Percentiles rank a stretch among this genome's conserved stretches.
Conservation (phyloP, 768 basidiomycete genomes). For the Panaeolus cyanescens region DNA sequence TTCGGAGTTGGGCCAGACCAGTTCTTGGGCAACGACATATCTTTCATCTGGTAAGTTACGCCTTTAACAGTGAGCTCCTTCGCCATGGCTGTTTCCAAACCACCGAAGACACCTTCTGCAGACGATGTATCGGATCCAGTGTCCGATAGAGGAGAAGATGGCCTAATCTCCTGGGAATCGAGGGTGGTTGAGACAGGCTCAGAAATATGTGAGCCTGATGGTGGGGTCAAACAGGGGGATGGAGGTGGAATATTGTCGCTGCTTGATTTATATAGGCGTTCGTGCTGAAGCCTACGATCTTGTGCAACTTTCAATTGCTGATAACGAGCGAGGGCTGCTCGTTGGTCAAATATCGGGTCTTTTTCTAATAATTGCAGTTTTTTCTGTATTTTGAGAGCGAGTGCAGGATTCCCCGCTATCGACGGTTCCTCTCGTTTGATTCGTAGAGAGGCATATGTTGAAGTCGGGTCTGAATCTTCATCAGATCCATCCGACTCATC, state of each 20-base stretch:
- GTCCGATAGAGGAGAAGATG: slow-evolving; percentile 17
- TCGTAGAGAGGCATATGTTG: slow-evolving; percentile 64
- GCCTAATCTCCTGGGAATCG: background rate
- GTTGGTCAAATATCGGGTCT: slow-evolving; percentile 72
- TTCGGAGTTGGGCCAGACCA: slow-evolving; percentile 85
- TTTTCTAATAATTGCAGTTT: slow-evolving; percentile 48
- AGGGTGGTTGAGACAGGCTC: background rate
- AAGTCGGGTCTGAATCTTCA: slow-evolving; percentile 28
- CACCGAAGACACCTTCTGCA: slow-evolving; percentile 65
- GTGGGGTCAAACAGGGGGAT: background rate
- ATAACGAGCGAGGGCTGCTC: slow-evolving; percentile 64
- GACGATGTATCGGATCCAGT: slow-evolving; percentile 51
- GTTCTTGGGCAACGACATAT: slow-evolving; percentile 84
- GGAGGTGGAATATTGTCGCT: background rate
- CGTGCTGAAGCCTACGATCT: slow-evolving; percentile 45
- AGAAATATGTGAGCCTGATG: slow-evolving; percentile 2
- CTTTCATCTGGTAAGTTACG: slow-evolving; percentile 52
- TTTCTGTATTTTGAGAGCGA: slow-evolving; percentile 38
- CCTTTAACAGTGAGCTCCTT: slow-evolving; percentile 61
- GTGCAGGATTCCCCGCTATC: slow-evolving; percentile 28
- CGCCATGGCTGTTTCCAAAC: slow-evolving; percentile 66
- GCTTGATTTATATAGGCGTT: slow-evolving; percentile 26
- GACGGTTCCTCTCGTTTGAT: slow-evolving; percentile 51
- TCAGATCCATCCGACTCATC: background rate
- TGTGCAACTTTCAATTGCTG: slow-evolving; percentile 52